Evolutionary conservation across 192 early-diverging fungal species (phyloP).

Genomic region (Coemansia guatemalensis): DNA sequence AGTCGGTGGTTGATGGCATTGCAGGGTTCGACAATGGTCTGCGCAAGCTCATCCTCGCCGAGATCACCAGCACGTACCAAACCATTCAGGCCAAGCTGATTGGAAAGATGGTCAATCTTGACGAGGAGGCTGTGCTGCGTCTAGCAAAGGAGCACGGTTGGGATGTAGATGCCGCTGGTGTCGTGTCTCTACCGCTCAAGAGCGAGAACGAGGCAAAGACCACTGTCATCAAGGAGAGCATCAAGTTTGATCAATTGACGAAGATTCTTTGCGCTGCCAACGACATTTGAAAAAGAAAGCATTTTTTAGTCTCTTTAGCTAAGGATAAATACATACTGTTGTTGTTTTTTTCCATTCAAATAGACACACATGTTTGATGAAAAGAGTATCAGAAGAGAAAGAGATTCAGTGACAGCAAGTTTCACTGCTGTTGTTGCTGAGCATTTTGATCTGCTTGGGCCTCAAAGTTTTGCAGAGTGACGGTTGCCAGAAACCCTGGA

Average conservation of each 20-base stretch:
- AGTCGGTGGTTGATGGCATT: slow-evolving; percentile 62
- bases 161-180: slow-evolving; percentile 57
- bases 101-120: slow-evolving; percentile 66
- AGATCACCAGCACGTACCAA: slow-evolving; percentile 80
- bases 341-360: not conserved
- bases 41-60: slow-evolving; percentile 70
- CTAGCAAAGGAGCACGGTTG: slow-evolving; percentile 65
- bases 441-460: slow-evolving; percentile 1
- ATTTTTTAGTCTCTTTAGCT: not conserved
- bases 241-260: slow-evolving; percentile 74
- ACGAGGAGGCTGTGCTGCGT: slow-evolving; percentile 61
- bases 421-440: not conserved
- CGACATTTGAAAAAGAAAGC: slow-evolving; percentile 18
- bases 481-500: slow-evolving; percentile 78
- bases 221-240: slow-evolving; percentile 80
- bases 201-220: slow-evolving; percentile 85
- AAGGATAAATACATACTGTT: not conserved
- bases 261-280: slow-evolving; percentile 54
- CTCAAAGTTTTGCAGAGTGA: slow-evolving; percentile 69
- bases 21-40: slow-evolving; percentile 72
- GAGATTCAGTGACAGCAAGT: not conserved
- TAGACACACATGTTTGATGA: not conserved
- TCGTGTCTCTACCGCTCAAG: slow-evolving; percentile 75
- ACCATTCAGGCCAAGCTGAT: slow-evolving; percentile 65
- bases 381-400: not conserved